A percentile compares a stretch with the other conserved stretches of the same genome.
Conservation (phyloP, 345 rosid genomes). For the Arabis alpina region DNA sequence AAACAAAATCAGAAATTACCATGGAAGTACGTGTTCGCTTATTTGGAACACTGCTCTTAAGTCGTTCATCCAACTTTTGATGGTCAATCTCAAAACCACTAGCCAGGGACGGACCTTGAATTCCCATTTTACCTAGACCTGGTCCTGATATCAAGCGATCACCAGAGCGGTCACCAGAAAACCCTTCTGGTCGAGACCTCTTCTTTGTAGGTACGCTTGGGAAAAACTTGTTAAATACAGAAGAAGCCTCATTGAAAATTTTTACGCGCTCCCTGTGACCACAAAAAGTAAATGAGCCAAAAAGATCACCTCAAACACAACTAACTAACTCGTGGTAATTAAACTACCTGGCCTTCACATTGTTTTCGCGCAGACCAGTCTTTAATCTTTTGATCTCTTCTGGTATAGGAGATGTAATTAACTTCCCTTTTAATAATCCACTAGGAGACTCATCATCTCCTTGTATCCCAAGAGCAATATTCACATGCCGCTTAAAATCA, state of each 20-base stretch:
- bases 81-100: conserved; percentile 75
- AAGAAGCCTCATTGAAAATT: conserved; percentile 79
- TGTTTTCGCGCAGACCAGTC: conserved; percentile 63
- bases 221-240: conserved; percentile 74
- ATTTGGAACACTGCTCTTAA: conserved; percentile 67
- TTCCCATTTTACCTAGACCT: conserved; percentile 70
- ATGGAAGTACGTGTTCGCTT: conserved; percentile 93
- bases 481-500: conserved; percentile 67
- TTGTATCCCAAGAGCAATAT: conserved; percentile 73
- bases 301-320: conserved; percentile 26
- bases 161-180: conserved; percentile 66
- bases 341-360: conserved; percentile 82
- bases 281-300: conserved; percentile 44
- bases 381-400: conserved; percentile 82
- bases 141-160: conserved; percentile 65
- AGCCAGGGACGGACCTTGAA: conserved; percentile 59
- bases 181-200: conserved; percentile 78
- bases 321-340: conserved; percentile 25
- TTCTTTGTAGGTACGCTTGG: conserved; percentile 74
- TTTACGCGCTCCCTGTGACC: conserved; percentile 75
- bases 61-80: conserved; percentile 75
- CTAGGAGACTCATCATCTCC: conserved; percentile 75
- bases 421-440: conserved; percentile 64
- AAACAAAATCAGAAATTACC: conserved; percentile 47
- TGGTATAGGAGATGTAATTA: conserved; percentile 50